These are phyloP conservation scores for Spencermartinsiella ligniputridi DNA, from an alignment of 1,139 yeast species.

Conservation along the genomic window DNA sequence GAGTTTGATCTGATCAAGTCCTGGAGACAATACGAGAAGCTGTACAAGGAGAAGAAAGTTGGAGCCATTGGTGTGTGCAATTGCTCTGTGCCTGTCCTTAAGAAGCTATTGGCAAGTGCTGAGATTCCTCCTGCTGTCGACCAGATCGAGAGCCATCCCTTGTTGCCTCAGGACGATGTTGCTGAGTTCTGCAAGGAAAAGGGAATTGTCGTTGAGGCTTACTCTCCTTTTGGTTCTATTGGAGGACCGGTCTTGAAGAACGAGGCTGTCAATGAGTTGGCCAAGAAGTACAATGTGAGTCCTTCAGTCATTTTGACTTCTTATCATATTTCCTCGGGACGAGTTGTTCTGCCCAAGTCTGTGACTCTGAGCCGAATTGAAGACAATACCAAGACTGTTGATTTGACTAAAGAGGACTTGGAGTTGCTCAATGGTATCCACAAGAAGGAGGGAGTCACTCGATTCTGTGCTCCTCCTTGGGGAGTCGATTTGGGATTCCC, in stretches of 20 bases:
- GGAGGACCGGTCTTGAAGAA: constrained; percentile 61
- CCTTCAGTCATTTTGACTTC: constrained; percentile 63
- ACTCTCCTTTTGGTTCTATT: constrained; percentile 73
- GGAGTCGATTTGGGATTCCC: constrained; percentile 32
- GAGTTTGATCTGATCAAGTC: constrained; percentile 61
- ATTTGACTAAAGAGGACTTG: constrained; percentile 53
- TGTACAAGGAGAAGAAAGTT: constrained; percentile 48
- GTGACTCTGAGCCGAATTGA: constrained; percentile 55
- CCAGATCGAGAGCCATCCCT: constrained; percentile 75
- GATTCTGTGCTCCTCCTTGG: constrained; percentile 44
- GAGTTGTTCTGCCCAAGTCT: constrained; percentile 71
- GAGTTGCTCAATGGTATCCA: constrained; percentile 44
- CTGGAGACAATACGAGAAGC: constrained; percentile 63
- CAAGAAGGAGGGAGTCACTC: constrained; percentile 43
- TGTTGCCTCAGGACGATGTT: constrained; percentile 64
- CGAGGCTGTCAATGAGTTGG: constrained; percentile 45
- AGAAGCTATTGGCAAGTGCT: constrained; percentile 48
- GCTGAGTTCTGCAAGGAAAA: constrained; percentile 50
- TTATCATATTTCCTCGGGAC: constrained; percentile 69
- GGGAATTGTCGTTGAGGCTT: constrained; percentile 63
- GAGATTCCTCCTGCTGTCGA: constrained; percentile 62
- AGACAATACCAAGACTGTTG: constrained; percentile 51
- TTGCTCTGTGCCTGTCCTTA: constrained; percentile 53
- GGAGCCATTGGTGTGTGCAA: constrained; percentile 79
- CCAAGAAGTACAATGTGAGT: constrained; percentile 50